A percentile compares a stretch with the other conserved stretches of the same genome.
Conservation (phyloP, 2,329 filamentous ascomycete species). For the Orbilia quercus region DNA sequence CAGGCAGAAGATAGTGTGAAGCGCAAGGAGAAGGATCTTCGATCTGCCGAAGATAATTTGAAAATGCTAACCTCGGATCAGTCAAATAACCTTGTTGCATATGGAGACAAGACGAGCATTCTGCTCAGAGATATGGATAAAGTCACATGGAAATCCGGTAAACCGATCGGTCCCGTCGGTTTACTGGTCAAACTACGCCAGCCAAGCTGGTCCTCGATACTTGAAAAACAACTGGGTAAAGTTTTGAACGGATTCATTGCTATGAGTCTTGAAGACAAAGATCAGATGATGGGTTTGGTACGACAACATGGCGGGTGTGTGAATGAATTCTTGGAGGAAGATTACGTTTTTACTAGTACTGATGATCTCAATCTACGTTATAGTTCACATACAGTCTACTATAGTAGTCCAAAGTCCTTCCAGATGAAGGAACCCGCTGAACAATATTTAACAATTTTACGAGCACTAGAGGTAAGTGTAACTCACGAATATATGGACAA, state of each 20-base stretch:
- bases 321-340: neutral
- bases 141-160: conserved; percentile 75
- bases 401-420: conserved; percentile 70
- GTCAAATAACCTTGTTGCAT: conserved; percentile 26
- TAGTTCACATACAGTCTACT: conserved; percentile 71
- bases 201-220: conserved; percentile 82
- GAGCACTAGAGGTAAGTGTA: conserved; percentile 72
- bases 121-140: conserved; percentile 76
- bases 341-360: neutral
- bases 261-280: conserved; percentile 78
- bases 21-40: conserved; percentile 57
- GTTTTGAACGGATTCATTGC: conserved; percentile 83
- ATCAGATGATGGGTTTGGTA: conserved; percentile 75
- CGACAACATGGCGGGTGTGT: conserved; percentile 64
- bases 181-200: conserved; percentile 79
- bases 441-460: conserved; percentile 79
- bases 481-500: neutral
- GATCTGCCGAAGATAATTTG: conserved; percentile 59
- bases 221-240: conserved; percentile 80
- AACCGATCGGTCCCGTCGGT: conserved; percentile 86
- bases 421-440: conserved; percentile 80
- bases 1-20: conserved; percentile 8
- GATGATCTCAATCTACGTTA: conserved; percentile 49
- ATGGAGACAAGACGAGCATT: conserved; percentile 66
- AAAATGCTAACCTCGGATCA: conserved; percentile 59